phyloP scores from a whole-genome alignment of 176 grass and related monocot genomes.

The Ampelocalamus luodianensis region DNA sequence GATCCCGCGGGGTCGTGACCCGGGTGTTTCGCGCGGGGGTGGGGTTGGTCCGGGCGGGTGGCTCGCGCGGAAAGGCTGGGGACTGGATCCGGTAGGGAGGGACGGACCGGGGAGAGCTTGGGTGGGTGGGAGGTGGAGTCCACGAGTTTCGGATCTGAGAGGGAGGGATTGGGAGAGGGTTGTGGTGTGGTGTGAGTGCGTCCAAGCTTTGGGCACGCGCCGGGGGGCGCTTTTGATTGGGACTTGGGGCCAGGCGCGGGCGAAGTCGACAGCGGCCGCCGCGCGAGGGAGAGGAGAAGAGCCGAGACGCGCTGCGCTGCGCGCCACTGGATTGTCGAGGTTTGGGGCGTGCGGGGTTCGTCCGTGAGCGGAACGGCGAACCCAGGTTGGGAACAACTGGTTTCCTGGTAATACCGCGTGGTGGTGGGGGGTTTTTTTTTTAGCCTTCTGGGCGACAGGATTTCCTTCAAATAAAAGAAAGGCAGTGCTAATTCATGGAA shows the following conservation, averaged over 20 bases:
- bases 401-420: not conserved
- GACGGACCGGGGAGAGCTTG: not conserved
- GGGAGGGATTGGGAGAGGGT: no score
- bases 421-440: not conserved
- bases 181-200: constrained; percentile 23
- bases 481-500: not conserved
- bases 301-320: no score
- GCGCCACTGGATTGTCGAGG: not conserved
- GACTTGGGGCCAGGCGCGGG: not conserved
- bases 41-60: constrained; percentile 2
- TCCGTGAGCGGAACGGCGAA: not conserved
- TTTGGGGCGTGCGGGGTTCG: not conserved
- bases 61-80: not conserved
- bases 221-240: constrained; percentile 12
- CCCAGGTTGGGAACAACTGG: not conserved
- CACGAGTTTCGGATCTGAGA: constrained; percentile 35
- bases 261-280: not conserved
- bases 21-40: constrained; percentile 12
- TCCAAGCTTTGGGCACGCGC: constrained; percentile 55
- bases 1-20: constrained; percentile 6
- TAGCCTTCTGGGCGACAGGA: not conserved
- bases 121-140: not conserved
- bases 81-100: not conserved
- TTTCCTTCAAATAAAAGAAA: not conserved
- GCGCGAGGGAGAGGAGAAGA: not conserved